These are phyloP conservation scores for Beta corolliflora DNA, from an alignment of 179 eudicot genomes.

Conservation along the genomic window DNA sequence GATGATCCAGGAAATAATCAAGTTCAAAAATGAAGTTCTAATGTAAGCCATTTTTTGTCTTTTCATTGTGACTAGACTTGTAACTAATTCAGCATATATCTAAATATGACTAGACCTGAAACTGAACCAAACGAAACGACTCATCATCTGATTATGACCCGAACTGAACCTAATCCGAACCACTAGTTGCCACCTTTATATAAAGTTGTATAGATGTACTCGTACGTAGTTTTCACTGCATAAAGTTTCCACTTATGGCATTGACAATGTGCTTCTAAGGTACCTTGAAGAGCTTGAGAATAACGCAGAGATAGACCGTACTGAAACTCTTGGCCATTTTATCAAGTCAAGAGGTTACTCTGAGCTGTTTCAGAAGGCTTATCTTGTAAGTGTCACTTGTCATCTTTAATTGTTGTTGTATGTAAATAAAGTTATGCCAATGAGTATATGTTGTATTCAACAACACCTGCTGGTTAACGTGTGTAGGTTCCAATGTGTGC, in stretches of 20 bases:
- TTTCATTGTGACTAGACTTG: neutral
- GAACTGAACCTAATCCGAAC: too few species aligned
- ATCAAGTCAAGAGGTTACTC: constrained; percentile 76
- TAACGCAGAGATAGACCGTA: constrained; percentile 66
- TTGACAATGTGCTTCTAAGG: constrained; percentile 36
- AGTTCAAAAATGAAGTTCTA: constrained; percentile 68
- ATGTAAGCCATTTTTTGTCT: constrained; percentile 41
- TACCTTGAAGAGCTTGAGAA: constrained; percentile 79
- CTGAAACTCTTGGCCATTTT: constrained; percentile 78
- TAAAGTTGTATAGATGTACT: too few species aligned
- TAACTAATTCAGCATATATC: neutral
- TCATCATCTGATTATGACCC: too few species aligned
- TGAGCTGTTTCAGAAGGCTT: constrained; percentile 81
- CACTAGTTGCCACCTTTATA: too few species aligned
- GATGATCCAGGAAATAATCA: constrained; percentile 73
- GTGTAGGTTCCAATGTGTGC: constrained; percentile 84
- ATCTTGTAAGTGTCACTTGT: constrained; percentile 59
- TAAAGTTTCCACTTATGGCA: neutral
- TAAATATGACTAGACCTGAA: too few species aligned
- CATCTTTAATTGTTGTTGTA: neutral
- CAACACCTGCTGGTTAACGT: neutral
- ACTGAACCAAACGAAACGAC: too few species aligned
- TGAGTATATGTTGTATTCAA: neutral
- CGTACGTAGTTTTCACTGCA: too few species aligned
- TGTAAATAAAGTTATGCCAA: neutral